Evolutionary conservation across 2,329 filamentous ascomycete species (phyloP).

Genomic region (Bipolaris bicolor): DNA sequence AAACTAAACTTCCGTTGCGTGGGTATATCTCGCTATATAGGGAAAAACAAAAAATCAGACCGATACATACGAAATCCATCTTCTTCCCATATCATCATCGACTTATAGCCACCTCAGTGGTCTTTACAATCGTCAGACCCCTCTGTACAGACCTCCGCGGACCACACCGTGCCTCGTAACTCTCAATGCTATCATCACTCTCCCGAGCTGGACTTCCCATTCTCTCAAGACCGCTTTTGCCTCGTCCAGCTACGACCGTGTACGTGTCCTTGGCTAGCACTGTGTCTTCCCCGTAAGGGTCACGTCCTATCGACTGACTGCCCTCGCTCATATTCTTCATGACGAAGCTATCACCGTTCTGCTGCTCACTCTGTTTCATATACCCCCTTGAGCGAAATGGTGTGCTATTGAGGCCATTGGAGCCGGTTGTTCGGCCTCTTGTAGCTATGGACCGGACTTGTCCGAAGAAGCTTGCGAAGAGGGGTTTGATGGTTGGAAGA

Average conservation of each 20-base stretch:
- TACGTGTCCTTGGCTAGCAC: constrained; percentile 21
- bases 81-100: not conserved
- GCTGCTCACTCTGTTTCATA: constrained; percentile 18
- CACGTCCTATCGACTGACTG: constrained; percentile 8
- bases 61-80: not conserved
- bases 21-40: not conserved
- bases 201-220: not conserved
- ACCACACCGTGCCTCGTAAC: constrained; percentile 8
- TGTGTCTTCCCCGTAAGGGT: constrained; percentile 20
- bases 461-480: constrained; percentile 35
- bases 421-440: constrained; percentile 19
- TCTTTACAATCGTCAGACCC: constrained; percentile 25
- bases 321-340: constrained; percentile 23
- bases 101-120: constrained; percentile 27
- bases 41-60: not conserved
- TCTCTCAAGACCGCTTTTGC: constrained; percentile 4
- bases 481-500: constrained; percentile 38
- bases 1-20: not conserved
- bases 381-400: constrained; percentile 29
- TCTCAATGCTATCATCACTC: constrained; percentile 10
- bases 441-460: constrained; percentile 28
- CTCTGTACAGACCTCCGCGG: constrained; percentile 16
- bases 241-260: constrained; percentile 12
- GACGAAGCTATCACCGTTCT: constrained; percentile 7
- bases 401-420: constrained; percentile 12